Conservation (phyloP, 306 rosid genomes). For the Boehmeria nivea region DNA sequence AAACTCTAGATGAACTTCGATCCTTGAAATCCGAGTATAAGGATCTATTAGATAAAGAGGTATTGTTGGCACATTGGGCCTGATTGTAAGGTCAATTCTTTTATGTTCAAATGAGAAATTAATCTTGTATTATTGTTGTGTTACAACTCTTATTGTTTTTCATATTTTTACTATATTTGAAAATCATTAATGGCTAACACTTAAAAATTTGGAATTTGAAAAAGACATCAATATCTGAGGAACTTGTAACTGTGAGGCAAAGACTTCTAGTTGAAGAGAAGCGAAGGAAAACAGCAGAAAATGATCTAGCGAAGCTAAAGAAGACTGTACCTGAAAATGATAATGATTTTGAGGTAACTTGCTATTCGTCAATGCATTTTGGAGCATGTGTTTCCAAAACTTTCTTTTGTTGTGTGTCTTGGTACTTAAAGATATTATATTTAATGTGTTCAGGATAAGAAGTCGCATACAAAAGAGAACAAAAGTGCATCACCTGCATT, state of each 20-base stretch:
- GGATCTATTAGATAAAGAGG: slow-evolving; percentile 41
- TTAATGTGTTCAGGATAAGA: slow-evolving; percentile 34
- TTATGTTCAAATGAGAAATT: not conserved
- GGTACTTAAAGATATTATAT: not conserved
- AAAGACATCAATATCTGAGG: slow-evolving; percentile 41
- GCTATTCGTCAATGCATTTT: slow-evolving; percentile 33
- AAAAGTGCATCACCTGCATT: slow-evolving; percentile 23
- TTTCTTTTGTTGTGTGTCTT: not conserved
- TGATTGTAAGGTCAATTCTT: not conserved
- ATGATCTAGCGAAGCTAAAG: slow-evolving; percentile 38
- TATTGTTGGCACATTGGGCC: slow-evolving; percentile 14
- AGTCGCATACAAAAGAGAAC: slow-evolving; percentile 35
- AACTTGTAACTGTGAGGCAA: slow-evolving; percentile 36
- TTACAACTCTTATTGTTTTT: too few relatives aligned
- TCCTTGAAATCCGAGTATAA: slow-evolving; percentile 37
- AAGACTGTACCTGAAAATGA: slow-evolving; percentile 34
- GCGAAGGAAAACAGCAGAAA: slow-evolving; percentile 43
- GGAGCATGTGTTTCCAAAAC: slow-evolving; percentile 25
- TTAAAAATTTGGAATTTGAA: not conserved
- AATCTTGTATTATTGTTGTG: not conserved
- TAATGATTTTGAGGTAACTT: slow-evolving; percentile 43
- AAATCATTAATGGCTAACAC: slow-evolving; percentile 1
- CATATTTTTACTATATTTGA: slow-evolving; percentile 1
- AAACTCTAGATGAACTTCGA: slow-evolving; percentile 36
- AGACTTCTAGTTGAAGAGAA: slow-evolving; percentile 44